A percentile compares a stretch with the other conserved stretches of the same genome.
These are phyloP conservation scores for Metschnikowia drakensbergensis DNA, from an alignment of 805 yeast genomes.

Conservation along the genomic window DNA sequence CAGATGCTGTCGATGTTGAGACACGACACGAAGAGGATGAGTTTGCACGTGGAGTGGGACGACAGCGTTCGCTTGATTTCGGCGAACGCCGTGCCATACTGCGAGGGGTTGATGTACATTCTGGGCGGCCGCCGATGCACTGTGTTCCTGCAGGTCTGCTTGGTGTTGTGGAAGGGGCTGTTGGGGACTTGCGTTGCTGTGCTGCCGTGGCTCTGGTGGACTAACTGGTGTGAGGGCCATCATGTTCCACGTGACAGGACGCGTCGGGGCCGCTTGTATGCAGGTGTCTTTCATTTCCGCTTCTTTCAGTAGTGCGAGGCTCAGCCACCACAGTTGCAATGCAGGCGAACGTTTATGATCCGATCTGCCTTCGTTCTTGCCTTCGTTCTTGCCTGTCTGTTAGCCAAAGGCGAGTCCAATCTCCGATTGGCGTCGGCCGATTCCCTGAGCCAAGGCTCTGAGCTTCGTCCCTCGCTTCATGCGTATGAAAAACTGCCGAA, in stretches of 20 bases:
- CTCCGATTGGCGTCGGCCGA: no score
- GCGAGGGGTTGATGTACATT: constrained; percentile 74
- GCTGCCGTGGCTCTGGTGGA: no score
- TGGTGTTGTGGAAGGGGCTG: not conserved
- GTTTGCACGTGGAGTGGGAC: constrained; percentile 88
- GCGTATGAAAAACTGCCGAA: constrained; percentile 51
- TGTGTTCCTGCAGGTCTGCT: not conserved
- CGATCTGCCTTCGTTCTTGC: no score
- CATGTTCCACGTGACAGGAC: constrained; percentile 5
- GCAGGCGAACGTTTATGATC: no score
- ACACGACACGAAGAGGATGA: constrained; percentile 86
- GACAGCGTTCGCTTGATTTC: constrained; percentile 67
- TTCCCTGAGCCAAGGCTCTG: no score
- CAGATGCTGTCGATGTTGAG: constrained; percentile 89
- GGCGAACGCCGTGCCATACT: constrained; percentile 64
- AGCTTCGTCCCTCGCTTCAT: not conserved
- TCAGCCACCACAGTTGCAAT: no score
- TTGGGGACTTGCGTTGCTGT: not conserved
- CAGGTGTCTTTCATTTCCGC: not conserved
- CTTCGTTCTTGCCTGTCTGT: no score
- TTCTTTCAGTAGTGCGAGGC: no score
- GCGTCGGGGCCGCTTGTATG: not conserved
- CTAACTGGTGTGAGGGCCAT: constrained; percentile 1
- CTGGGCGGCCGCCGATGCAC: not conserved
- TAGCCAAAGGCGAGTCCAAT: no score